Conservation (phyloP, 805 yeast species). For the Jamesozyma jinghongensis region DNA sequence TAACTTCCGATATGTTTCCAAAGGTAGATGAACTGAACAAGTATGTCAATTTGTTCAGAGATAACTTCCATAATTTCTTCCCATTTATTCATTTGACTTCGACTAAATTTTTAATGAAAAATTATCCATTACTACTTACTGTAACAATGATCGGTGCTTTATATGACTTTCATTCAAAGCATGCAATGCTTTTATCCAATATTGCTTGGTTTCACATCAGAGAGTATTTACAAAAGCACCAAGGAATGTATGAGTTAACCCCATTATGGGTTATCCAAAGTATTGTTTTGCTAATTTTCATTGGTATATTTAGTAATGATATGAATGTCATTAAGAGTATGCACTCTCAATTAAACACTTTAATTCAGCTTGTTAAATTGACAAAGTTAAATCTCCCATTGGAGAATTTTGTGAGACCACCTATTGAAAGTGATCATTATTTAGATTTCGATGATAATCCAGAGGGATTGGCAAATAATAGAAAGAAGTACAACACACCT, state of each 20-base stretch:
- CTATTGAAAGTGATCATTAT: constrained; percentile 35
- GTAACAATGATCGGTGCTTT: constrained; percentile 87
- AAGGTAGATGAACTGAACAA: constrained; percentile 65
- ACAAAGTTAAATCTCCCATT: constrained; percentile 59
- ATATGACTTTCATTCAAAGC: constrained; percentile 68
- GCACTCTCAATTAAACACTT: constrained; percentile 68
- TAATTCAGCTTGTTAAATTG: constrained; percentile 68
- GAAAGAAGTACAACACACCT: constrained; percentile 22
- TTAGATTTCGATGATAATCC: constrained; percentile 38
- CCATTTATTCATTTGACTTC: constrained; percentile 55
- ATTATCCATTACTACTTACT: constrained; percentile 59
- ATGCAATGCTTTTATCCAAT: constrained; percentile 62
- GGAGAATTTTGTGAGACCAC: constrained; percentile 36
- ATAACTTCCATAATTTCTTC: constrained; percentile 72
- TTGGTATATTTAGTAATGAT: constrained; percentile 69
- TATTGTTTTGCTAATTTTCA: constrained; percentile 68
- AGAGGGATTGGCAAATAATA: constrained; percentile 34
- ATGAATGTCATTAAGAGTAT: constrained; percentile 65
- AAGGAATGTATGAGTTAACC: constrained; percentile 42
- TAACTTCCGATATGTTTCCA: constrained; percentile 59
- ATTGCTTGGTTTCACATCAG: constrained; percentile 61
- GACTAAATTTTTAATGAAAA: constrained; percentile 41
- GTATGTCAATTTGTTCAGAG: constrained; percentile 63
- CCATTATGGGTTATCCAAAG: constrained; percentile 87
- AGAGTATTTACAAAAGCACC: constrained; percentile 47